Conservation (phyloP, 2,329 filamentous ascomycete genomes). For the Nothopassalora personata region DNA sequence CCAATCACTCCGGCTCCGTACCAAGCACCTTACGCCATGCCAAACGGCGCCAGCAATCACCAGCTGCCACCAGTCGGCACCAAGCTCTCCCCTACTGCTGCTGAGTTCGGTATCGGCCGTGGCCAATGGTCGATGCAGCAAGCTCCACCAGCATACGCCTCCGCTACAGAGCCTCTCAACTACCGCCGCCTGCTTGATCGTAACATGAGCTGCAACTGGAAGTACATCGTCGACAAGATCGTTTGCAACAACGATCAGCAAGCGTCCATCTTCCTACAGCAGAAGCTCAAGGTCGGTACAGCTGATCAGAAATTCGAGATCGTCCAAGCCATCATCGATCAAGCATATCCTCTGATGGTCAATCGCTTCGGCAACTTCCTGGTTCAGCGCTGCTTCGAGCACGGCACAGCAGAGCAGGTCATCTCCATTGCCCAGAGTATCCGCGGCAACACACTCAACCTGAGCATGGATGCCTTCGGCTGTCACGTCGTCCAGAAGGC, state of each 20-base stretch:
- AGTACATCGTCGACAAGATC: slow-evolving; percentile 99
- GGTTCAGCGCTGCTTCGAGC: slow-evolving; percentile 97
- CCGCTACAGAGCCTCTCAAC: slow-evolving; percentile 86
- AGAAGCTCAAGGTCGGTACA: slow-evolving; percentile 96
- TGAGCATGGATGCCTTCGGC: slow-evolving; percentile 98
- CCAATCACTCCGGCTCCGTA: slow-evolving; percentile 26
- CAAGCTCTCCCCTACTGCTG: slow-evolving; percentile 43
- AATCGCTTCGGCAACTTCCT: slow-evolving; percentile 99
- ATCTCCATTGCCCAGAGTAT: slow-evolving; percentile 92
- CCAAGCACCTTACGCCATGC: slow-evolving; percentile 17
- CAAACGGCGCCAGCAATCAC: slow-evolving; percentile 6
- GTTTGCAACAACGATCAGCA: slow-evolving; percentile 99
- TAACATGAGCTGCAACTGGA: slow-evolving; percentile 97
- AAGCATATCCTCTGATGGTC: slow-evolving; percentile 93
- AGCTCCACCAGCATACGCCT: slow-evolving; percentile 56
- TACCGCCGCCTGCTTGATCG: slow-evolving; percentile 92
- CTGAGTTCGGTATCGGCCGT: slow-evolving; percentile 39
- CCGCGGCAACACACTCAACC: slow-evolving; percentile 82
- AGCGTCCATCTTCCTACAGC: slow-evolving; percentile 96
- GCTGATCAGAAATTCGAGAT: slow-evolving; percentile 95
- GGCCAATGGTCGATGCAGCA: slow-evolving; percentile 33
- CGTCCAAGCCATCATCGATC: slow-evolving; percentile 89
- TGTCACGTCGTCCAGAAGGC: slow-evolving; percentile 98
- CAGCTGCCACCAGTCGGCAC: slow-evolving; percentile 34
- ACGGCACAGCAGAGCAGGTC: slow-evolving; percentile 90